Percentiles rank a stretch among this genome's conserved stretches.
phyloP scores from a whole-genome alignment of 306 rosid species.

The Fragaria nilgerrensis region DNA sequence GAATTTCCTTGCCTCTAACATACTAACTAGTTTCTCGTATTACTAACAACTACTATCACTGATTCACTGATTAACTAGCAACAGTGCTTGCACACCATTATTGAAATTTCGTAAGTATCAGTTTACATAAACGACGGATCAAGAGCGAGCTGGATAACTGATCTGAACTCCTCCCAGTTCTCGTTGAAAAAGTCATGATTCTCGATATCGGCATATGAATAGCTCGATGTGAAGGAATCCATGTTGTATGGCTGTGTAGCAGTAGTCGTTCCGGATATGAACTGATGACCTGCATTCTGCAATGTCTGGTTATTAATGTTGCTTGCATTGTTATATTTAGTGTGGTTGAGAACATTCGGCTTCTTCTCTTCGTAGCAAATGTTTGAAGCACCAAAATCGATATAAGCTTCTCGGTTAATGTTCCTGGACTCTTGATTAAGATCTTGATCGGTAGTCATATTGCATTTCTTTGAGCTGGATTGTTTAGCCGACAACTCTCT shows the following conservation, averaged over 20 bases:
- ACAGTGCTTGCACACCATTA: neutral
- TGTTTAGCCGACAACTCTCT: conserved; percentile 41
- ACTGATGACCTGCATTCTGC: conserved; percentile 21
- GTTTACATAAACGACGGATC: conserved; percentile 35
- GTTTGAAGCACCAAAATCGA: conserved; percentile 43
- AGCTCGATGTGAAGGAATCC: conserved; percentile 34
- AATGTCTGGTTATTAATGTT: conserved; percentile 17
- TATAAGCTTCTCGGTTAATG: conserved; percentile 42
- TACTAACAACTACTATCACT: neutral
- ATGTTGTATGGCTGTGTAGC: conserved; percentile 26
- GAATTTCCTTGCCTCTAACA: neutral
- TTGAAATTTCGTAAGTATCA: neutral
- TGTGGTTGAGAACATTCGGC: conserved; percentile 16
- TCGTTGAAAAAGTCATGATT: conserved; percentile 33
- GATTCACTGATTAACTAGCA: neutral
- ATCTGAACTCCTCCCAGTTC: conserved; percentile 83
- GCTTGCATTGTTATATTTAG: conserved; percentile 4
- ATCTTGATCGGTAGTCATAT: neutral
- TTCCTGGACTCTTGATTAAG: conserved; percentile 6
- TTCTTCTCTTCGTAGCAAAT: conserved; percentile 36
- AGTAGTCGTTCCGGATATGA: conserved; percentile 17
- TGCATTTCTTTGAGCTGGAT: conserved; percentile 21
- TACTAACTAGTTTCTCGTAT: neutral
- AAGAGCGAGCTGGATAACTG: conserved; percentile 58
- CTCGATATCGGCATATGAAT: conserved; percentile 27